Conservation (phyloP, 2,329 filamentous ascomycete genomes). For the Trichophyton simii region DNA sequence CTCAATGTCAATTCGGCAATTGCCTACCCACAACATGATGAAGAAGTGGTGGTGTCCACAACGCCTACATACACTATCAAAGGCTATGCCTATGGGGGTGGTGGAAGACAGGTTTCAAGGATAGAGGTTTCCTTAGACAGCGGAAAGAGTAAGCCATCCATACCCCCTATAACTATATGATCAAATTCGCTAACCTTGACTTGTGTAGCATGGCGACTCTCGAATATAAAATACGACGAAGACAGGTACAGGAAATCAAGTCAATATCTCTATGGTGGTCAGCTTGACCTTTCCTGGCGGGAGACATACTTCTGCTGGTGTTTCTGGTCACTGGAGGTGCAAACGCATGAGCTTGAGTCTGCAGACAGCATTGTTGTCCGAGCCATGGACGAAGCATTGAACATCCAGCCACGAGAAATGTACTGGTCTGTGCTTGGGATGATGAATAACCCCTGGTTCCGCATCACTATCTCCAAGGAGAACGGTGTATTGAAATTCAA, state of each 20-base stretch:
- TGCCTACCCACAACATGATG: slow-evolving; percentile 67
- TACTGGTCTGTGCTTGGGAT: slow-evolving; percentile 92
- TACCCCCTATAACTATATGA: not conserved
- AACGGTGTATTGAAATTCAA: slow-evolving; percentile 59
- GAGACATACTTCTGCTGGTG: slow-evolving; percentile 84
- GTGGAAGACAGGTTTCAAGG: slow-evolving; percentile 68
- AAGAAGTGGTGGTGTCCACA: slow-evolving; percentile 44
- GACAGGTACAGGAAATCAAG: slow-evolving; percentile 62
- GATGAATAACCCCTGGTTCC: slow-evolving; percentile 97
- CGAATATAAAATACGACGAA: slow-evolving; percentile 69
- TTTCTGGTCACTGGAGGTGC: slow-evolving; percentile 68
- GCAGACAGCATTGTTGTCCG: slow-evolving; percentile 67
- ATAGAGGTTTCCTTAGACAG: slow-evolving; percentile 75
- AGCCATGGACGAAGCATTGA: slow-evolving; percentile 83
- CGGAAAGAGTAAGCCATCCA: slow-evolving; percentile 44
- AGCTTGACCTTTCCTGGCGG: slow-evolving; percentile 66
- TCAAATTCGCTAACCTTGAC: not conserved
- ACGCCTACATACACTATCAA: slow-evolving; percentile 49
- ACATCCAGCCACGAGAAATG: slow-evolving; percentile 79
- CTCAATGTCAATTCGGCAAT: slow-evolving; percentile 76
- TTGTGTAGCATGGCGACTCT: slow-evolving; percentile 52
- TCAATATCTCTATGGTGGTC: slow-evolving; percentile 58
- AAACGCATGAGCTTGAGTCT: slow-evolving; percentile 46
- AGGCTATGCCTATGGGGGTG: slow-evolving; percentile 82
- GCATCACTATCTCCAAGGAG: slow-evolving; percentile 63